These are phyloP conservation scores for Pachysolen tannophilus DNA, from an alignment of 805 yeast species.

Conservation along the genomic window DNA sequence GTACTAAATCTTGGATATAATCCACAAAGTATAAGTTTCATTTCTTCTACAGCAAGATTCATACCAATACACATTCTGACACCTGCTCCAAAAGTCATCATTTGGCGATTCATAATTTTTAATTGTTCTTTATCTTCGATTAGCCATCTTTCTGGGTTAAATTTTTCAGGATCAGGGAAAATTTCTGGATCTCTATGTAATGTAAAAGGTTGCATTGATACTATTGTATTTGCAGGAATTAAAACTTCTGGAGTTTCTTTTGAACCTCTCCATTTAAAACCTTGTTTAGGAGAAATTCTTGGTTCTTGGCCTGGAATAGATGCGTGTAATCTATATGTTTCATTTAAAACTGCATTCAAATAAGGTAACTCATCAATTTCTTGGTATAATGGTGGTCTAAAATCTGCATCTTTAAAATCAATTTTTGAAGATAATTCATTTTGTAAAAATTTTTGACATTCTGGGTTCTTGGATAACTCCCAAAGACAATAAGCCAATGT, in stretches of 20 bases:
- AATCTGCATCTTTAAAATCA: conserved; percentile 21
- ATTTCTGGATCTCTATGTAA: conserved; percentile 43
- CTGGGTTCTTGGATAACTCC: conserved; percentile 43
- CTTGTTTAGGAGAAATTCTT: conserved; percentile 33
- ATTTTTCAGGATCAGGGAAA: conserved; percentile 43
- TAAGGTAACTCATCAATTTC: conserved; percentile 47
- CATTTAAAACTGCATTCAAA: conserved; percentile 54
- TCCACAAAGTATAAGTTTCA: conserved; percentile 48
- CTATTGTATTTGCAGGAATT: conserved; percentile 46
- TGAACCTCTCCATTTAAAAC: conserved; percentile 19
- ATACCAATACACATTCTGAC: conserved; percentile 69
- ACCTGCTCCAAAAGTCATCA: conserved; percentile 70
- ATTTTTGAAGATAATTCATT: conserved; percentile 34
- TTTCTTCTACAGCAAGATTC: conserved; percentile 59
- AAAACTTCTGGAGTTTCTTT: conserved; percentile 16
- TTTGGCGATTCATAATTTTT: conserved; percentile 38
- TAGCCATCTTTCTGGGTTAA: conserved; percentile 62
- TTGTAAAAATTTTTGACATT: conserved; percentile 38
- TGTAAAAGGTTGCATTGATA: conserved; percentile 62
- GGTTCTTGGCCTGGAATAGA: conserved; percentile 76
- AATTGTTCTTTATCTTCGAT: conserved; percentile 27
- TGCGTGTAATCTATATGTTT: conserved; percentile 53
- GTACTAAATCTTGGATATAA: conserved; percentile 40
- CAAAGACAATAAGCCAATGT: conserved; percentile 53
- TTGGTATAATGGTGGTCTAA: conserved; percentile 23